Conservation (phyloP, 164 flowering plant species). For the Pachysandra terminalis region DNA sequence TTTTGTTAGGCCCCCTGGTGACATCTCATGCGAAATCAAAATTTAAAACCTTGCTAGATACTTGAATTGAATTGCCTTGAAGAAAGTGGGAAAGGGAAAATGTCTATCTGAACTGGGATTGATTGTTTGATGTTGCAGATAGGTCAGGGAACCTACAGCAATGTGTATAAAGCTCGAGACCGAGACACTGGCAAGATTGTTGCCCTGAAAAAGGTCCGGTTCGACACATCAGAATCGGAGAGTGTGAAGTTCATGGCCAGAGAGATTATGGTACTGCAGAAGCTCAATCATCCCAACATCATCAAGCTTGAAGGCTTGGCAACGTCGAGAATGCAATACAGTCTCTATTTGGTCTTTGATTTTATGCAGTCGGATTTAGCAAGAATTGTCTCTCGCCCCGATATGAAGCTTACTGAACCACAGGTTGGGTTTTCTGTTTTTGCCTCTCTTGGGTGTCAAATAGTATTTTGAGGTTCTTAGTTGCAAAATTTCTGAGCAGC, state of each 20-base stretch:
- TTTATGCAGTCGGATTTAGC: conserved; percentile 51
- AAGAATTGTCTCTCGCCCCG: conserved; percentile 34
- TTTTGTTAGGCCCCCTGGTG: no score
- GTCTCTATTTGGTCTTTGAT: conserved; percentile 54
- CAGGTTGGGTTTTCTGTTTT: conserved; percentile 31
- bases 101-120: not conserved
- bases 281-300: conserved; percentile 51
- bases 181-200: conserved; percentile 44
- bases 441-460: not conserved
- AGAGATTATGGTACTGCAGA: conserved; percentile 43
- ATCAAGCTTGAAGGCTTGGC: conserved; percentile 56
- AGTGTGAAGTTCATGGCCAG: conserved; percentile 57
- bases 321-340: conserved; percentile 59
- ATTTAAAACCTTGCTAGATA: no score
- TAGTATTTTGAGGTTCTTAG: not conserved
- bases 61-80: no score
- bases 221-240: conserved; percentile 53
- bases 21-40: no score
- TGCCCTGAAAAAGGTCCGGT: conserved; percentile 50
- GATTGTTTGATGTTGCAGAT: conserved; percentile 25
- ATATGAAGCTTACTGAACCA: conserved; percentile 43
- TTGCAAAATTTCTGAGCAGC: not conserved
- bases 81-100: not conserved
- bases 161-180: conserved; percentile 62
- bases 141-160: conserved; percentile 55